Evolutionary conservation across 306 rosid genomes (phyloP), one percentile per base, ranked within the genome.

Genomic region (Glycyrrhiza uralensis): DNA sequence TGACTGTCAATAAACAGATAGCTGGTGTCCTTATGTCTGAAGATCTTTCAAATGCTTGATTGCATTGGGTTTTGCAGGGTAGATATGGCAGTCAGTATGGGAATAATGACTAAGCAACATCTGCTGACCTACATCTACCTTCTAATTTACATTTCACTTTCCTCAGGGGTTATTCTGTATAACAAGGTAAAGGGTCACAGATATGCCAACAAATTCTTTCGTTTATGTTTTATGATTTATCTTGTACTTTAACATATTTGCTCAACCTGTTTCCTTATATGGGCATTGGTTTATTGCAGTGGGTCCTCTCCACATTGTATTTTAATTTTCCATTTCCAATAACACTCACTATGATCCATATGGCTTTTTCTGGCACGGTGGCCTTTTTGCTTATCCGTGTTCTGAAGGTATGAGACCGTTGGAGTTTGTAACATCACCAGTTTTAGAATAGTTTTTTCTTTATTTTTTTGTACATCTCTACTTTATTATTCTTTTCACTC

Each of bases 281-380:
- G 66, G 76, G 17, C 51, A 4, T 49, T 82, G 52, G 64, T 61
- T 73, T 55, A 23, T 57, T 82, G 83, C 87, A 86, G 87, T 83
- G 87, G 90, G 76, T 86, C 51, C 87, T 86, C 66, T 86, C 90
- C 2, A 61, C 87, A 45, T 68, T 78, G 61, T 77, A 86, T 77
- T 86, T 86, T 64, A 86, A 86, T 61, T 86, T 86, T 71, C 85
- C 87, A 66, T 86, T 80, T 74, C 85, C 90, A 32, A 86, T 86
- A 70, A 82, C 90, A 15, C 90, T 86, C 69, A 86, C 90, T 35
- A 83, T 86, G 90, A 80, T 86, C 72, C 87, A 86, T 72, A 83
- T 86, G 90, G 85, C 87, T n/a, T 86, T 86, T 74, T 83, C 87
- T 74, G 87, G 85, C 10, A 66, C 49, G 0, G 85, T 86, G 70